These are phyloP conservation scores for Golubevia pallescens DNA, from an alignment of 1,284 basidiomycete species.

Conservation along the genomic window DNA sequence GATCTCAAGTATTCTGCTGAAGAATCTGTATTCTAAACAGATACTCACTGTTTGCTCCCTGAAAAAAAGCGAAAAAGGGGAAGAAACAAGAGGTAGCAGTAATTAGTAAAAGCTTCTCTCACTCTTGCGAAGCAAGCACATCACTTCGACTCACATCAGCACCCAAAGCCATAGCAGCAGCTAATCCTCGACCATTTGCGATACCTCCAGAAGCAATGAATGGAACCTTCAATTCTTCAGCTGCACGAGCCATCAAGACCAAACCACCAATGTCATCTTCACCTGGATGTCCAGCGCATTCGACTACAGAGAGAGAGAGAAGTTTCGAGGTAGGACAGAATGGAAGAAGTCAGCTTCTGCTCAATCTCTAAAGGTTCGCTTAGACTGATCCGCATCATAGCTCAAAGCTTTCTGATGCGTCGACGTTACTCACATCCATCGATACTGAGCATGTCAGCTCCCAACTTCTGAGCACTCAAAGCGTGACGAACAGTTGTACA, in stretches of 20 bases:
- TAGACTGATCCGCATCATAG: conserved; percentile 2
- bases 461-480: conserved; percentile 76
- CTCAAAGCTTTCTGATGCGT: too few species aligned
- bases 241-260: conserved; percentile 87
- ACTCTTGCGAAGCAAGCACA: background rate
- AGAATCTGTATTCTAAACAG: conserved; percentile 1
- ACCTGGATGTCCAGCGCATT: conserved; percentile 89
- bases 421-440: too few species aligned
- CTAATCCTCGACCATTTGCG: conserved; percentile 74
- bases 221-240: conserved; percentile 81
- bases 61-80: background rate
- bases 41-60: conserved; percentile 83
- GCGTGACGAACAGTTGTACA: conserved; percentile 74
- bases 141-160: conserved; percentile 71
- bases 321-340: background rate
- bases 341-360: conserved; percentile 73
- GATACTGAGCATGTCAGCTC: conserved; percentile 84
- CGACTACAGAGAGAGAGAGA: conserved; percentile 14
- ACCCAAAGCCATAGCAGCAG: conserved; percentile 80
- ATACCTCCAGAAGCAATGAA: conserved; percentile 84
- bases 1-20: background rate
- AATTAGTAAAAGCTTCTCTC: background rate
- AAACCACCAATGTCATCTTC: conserved; percentile 92
- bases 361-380: conserved; percentile 46
- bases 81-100: background rate